Conservation (phyloP, 306 rosid species). For the Astragalus membranaceus region DNA sequence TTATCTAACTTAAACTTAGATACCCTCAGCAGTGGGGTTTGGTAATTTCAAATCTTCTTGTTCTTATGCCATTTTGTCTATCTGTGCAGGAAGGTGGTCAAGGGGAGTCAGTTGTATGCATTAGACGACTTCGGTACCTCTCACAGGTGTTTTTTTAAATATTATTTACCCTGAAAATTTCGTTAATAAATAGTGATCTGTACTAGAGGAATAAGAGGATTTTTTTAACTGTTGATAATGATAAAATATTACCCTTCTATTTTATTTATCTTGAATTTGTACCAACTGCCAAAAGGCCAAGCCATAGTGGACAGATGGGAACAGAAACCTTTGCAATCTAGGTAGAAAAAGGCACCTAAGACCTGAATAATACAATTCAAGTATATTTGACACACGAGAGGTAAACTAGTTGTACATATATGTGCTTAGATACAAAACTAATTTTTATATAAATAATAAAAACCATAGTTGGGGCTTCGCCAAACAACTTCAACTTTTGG, state of each 20-base stretch:
- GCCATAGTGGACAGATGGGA: background rate
- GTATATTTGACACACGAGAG: background rate
- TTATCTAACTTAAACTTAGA: slow-evolving; percentile 7
- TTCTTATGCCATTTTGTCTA: slow-evolving; percentile 25
- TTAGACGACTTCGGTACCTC: slow-evolving; percentile 70
- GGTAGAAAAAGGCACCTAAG: background rate
- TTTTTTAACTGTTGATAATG: background rate
- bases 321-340: background rate
- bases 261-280: background rate
- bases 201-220: background rate
- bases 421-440: slow-evolving; percentile 4
- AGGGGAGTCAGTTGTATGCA: slow-evolving; percentile 52
- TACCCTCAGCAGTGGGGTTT: background rate
- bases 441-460: background rate
- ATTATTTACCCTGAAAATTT: background rate
- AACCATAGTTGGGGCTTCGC: background rate
- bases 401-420: background rate
- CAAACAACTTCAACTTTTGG: background rate
- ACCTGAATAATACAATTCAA: slow-evolving; percentile 1
- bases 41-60: slow-evolving; percentile 7
- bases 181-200: background rate
- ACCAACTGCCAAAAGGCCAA: background rate
- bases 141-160: slow-evolving; percentile 54
- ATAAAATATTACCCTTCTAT: background rate
- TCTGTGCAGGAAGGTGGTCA: slow-evolving; percentile 59